Base-by-base conservation (phyloP, 805 yeast species). In the Pichia nanzhaoensis region DNA sequence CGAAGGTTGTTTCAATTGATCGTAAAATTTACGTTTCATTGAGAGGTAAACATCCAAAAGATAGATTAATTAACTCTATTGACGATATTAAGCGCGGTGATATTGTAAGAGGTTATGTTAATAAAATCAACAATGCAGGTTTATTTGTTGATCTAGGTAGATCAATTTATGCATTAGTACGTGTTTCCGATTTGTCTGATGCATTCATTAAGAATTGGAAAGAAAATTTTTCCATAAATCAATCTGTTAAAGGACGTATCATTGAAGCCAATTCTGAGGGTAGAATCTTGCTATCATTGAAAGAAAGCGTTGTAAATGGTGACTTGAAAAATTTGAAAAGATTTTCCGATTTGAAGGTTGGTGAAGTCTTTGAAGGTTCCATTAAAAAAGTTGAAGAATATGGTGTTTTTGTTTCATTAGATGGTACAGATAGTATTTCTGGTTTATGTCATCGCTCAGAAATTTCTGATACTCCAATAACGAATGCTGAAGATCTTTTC, bases 371-470 rank as follows among this genome's bases (percentile, higher is more conserved):
- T 54, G 91, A 84, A 58, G 99, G 96, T 60, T 66, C 80, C 3
- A 82, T 91, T 37, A 81, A 77, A 59, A 76, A 76, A 49, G 85
- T 82, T 20, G 80, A 89, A 30, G 95, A 86, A 39, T 91, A 82
- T 60, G 99, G 99, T 68, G 95, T 88, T 3, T 91, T 91, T 59
- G 84, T 91, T 42, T 81, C 78, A 51, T 69, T 91, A 44, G 89
- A 82, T 53, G 85, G 83, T 37, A 81, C 93, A 34, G 66, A 77
- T 44, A 78, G 78, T 55, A 72, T 89, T 47, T 78, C 84, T 56
- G 99, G 98, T 46, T 74, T 91, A 52, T 89, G 96, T 55, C 97
- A 91, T 60, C 81, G 75, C 47, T 74, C 90, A 34, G 84, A 91
- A 64, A 82, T 91, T 46, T 81, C 96, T 28, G 93, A 85, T 53